Evolutionary conservation across 2,329 filamentous ascomycete species (phyloP).

Genomic region (Ramularia endophylla): DNA sequence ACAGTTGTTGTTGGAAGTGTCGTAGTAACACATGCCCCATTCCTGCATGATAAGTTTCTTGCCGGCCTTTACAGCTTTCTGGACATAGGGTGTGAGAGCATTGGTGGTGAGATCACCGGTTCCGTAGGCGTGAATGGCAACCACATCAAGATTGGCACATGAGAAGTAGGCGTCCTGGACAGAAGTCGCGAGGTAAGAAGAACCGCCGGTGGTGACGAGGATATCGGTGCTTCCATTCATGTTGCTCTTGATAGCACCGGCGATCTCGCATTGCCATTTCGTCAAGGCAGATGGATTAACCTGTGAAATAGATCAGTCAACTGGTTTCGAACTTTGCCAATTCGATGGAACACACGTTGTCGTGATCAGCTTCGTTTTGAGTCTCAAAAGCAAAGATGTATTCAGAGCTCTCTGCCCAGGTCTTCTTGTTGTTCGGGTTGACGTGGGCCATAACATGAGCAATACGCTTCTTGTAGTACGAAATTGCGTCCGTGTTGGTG

Average conservation of each 20-base stretch:
- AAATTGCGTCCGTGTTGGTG: constrained; percentile 4
- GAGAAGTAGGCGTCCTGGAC: constrained; percentile 10
- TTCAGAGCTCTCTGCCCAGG: constrained; percentile 10
- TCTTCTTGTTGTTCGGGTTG: constrained; percentile 9
- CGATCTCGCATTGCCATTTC: constrained; percentile 15
- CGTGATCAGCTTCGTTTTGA: constrained; percentile 15
- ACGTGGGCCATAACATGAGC: constrained; percentile 10
- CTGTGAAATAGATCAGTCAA: not conserved
- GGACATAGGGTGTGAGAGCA: constrained; percentile 21
- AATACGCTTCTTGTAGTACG: constrained; percentile 11
- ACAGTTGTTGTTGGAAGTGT: constrained; percentile 26
- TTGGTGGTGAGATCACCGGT: constrained; percentile 22
- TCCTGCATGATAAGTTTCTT: constrained; percentile 33
- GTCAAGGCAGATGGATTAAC: not conserved
- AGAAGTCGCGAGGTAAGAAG: constrained; percentile 9
- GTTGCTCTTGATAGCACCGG: constrained; percentile 11
- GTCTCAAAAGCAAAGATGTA: constrained; percentile 15
- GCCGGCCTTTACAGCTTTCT: constrained; percentile 21
- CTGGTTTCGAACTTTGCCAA: too few relatives aligned
- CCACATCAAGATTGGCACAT: constrained; percentile 22
- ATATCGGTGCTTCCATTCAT: constrained; percentile 8
- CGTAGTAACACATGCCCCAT: constrained; percentile 30
- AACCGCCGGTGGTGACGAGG: constrained; percentile 15
- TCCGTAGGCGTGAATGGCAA: constrained; percentile 27
- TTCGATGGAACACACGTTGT: constrained; percentile 2